Evolutionary conservation across 441 rosid genomes (phyloP).

Genomic region (Gossypium gossypioides): DNA sequence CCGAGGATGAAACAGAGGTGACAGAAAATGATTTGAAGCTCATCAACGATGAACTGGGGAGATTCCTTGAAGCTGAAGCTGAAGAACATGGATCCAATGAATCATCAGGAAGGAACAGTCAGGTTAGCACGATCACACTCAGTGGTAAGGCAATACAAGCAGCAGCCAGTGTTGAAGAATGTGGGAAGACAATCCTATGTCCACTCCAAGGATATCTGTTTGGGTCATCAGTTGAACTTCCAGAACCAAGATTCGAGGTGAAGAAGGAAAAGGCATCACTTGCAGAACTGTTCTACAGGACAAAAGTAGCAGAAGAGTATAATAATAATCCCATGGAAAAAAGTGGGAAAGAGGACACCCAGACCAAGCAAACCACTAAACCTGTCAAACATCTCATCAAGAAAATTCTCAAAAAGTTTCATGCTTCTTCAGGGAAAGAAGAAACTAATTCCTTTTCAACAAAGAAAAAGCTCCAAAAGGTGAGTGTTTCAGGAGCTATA

Average conservation of each 20-base stretch:
- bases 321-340: constrained; percentile 17
- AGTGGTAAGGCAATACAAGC: constrained; percentile 42
- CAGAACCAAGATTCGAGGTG: constrained; percentile 37
- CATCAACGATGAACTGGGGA: constrained; percentile 51
- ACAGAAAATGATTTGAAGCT: constrained; percentile 57
- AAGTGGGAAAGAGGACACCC: constrained; percentile 32
- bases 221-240: constrained; percentile 47
- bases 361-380: constrained; percentile 33
- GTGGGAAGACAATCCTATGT: constrained; percentile 31
- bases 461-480: constrained; percentile 59
- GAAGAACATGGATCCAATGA: constrained; percentile 49
- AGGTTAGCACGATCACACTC: constrained; percentile 52
- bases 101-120: constrained; percentile 59
- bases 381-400: constrained; percentile 49
- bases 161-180: constrained; percentile 29
- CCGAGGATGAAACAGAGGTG: constrained; percentile 34
- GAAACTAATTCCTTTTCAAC: constrained; percentile 31
- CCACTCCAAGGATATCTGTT: constrained; percentile 86
- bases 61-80: constrained; percentile 72
- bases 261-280: constrained; percentile 61
- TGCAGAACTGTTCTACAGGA: constrained; percentile 51
- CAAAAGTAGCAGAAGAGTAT: constrained; percentile 35
- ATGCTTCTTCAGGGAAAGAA: constrained; percentile 29
- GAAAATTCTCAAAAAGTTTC: constrained; percentile 51
- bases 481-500: constrained; percentile 21